Conservation (phyloP, 2,329 filamentous ascomycete genomes). For the Cladophialophora bantiana region DNA sequence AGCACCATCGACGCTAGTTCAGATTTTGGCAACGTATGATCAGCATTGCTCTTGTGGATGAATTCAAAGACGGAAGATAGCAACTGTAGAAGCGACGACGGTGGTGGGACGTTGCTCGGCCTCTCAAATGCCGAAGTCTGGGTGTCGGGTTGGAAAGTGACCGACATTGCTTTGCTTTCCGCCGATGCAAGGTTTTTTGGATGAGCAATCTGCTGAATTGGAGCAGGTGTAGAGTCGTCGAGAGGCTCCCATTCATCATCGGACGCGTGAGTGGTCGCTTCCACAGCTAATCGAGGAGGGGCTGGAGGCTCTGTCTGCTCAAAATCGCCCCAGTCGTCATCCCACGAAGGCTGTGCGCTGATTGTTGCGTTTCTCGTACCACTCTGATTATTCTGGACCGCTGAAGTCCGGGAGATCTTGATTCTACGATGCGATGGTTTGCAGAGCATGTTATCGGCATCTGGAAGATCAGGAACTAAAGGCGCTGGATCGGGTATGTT, state of each 20-base stretch:
- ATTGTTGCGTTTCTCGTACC: background rate
- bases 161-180: constrained; percentile 37
- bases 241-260: constrained; percentile 64
- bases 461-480: constrained; percentile 18
- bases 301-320: constrained; percentile 38
- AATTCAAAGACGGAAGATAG: constrained; percentile 72
- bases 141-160: constrained; percentile 10
- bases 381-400: background rate
- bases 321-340: constrained; percentile 58
- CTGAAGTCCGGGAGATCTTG: no score
- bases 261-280: constrained; percentile 42
- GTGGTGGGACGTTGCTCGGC: constrained; percentile 87
- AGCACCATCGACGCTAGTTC: constrained; percentile 25
- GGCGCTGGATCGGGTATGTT: background rate
- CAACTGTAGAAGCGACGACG: constrained; percentile 78
- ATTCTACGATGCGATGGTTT: background rate
- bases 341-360: constrained; percentile 29
- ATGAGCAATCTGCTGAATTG: background rate
- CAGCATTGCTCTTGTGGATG: constrained; percentile 37
- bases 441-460: background rate
- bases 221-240: constrained; percentile 47
- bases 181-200: constrained; percentile 1
- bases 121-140: constrained; percentile 50
- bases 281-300: background rate
- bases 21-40: constrained; percentile 15